Conservation (phyloP, 148 eudicot species). For the Rhododendron vialii region DNA sequence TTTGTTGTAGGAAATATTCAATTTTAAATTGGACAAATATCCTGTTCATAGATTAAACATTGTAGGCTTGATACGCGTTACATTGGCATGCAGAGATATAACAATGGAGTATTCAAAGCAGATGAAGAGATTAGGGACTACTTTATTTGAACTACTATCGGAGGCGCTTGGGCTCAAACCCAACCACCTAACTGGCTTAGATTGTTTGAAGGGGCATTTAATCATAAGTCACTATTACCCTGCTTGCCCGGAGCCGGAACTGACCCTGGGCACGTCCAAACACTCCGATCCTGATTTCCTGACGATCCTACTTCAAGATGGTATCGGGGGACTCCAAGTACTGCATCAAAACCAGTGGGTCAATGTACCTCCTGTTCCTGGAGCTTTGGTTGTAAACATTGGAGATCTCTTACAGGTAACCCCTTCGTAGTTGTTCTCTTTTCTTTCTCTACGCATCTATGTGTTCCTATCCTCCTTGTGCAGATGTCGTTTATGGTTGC, state of each 20-base stretch:
- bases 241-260: slow-evolving; percentile 48
- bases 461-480: neutral
- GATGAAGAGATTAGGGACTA: neutral
- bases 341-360: slow-evolving; percentile 40
- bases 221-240: slow-evolving; percentile 41
- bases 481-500: neutral
- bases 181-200: slow-evolving; percentile 8
- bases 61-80: neutral
- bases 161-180: slow-evolving; percentile 24
- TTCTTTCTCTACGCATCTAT: neutral
- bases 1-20: neutral
- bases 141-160: slow-evolving; percentile 12
- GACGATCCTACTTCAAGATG: slow-evolving; percentile 37
- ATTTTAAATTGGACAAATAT: neutral
- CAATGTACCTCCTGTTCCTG: slow-evolving; percentile 32
- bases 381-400: slow-evolving; percentile 36
- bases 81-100: slow-evolving; percentile 4
- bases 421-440: too few species aligned
- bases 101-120: slow-evolving; percentile 13
- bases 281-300: slow-evolving; percentile 33
- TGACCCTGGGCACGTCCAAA: slow-evolving; percentile 30
- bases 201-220: slow-evolving; percentile 17
- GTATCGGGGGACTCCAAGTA: slow-evolving; percentile 43
- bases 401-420: slow-evolving; percentile 41
- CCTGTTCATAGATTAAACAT: neutral